Evolutionary conservation across 805 yeast species (phyloP), one percentile per base, ranked within the genome.

Genomic region (Spathaspora passalidarum): DNA sequence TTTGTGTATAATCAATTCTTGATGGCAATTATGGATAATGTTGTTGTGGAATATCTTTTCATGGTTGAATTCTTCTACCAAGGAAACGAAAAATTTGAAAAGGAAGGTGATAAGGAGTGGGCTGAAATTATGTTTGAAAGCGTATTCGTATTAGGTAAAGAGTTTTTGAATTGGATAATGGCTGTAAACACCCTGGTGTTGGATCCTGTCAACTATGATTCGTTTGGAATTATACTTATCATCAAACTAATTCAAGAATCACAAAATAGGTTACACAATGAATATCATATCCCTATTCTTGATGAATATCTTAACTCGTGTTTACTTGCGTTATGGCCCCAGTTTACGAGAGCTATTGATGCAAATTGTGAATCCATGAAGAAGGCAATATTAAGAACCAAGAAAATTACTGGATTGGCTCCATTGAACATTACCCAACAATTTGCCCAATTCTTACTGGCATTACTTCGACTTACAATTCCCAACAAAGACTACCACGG

Each of bases 251-350:
- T 83, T 1, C 91, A 88, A 50, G 73, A 76, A 3, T 63, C 87
- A 45, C 86, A 80, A 49, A 76, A 77, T 45, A 84, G 81, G 51
- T 66, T 86, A 19, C 91, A 86, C 57, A 84, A 79, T 50, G 75
- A 87, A 48, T 63, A 68, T 46, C 78, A 78, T 46, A 80, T 86
- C 2, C 91, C 95, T 0, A 81, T 81, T 4, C 67, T 82, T 61
- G 88, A 84, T 50, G 86, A 81, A 48, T 87, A 85, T 60, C 72
- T 85, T 51, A 82, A 86, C 54, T 70, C 79, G 13, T 81, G 86
- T 50, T 63, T 83, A 49, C 78, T 88, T 43, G 62, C 77, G 3
- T 66, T 92, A 38, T 94, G 98, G 98, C 96, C 97, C 0, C 81
- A 78, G 48, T 86, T 91, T 57, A 91, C 90, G 56, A 75, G 73